Conservation (phyloP, 805 yeast species). For the Metschnikowia arizonensis region DNA sequence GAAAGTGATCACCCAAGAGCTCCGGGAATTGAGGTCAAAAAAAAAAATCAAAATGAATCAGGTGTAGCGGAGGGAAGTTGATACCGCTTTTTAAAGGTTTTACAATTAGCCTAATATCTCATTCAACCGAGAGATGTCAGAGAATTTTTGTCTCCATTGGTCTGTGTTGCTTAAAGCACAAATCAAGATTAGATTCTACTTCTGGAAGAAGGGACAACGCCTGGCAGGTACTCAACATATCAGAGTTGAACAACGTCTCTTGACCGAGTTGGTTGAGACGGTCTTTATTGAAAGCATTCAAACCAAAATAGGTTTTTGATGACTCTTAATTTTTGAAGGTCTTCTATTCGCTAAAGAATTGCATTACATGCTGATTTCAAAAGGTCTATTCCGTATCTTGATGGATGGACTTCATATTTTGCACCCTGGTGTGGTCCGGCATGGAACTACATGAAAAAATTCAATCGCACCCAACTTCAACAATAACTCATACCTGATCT, state of each 20-base stretch:
- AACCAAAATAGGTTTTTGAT: background rate
- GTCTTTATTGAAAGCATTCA: too few relatives aligned
- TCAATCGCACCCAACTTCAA: slow-evolving; percentile 4
- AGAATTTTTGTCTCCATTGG: too few relatives aligned
- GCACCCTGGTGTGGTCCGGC: slow-evolving; percentile 5
- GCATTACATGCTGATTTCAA: too few relatives aligned
- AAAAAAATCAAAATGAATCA: background rate
- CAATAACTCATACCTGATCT: slow-evolving; percentile 3
- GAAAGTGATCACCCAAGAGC: background rate
- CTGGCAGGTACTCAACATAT: too few relatives aligned
- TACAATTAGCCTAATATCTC: background rate
- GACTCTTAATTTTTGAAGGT: too few relatives aligned
- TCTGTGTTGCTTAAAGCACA: too few relatives aligned
- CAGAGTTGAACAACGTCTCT: too few relatives aligned
- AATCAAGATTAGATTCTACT: too few relatives aligned
- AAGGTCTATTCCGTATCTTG: background rate
- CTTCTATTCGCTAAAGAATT: too few relatives aligned
- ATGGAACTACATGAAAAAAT: slow-evolving; percentile 1
- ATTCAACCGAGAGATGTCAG: too few relatives aligned
- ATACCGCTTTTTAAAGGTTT: background rate
- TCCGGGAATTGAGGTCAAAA: background rate
- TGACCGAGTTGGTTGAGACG: too few relatives aligned
- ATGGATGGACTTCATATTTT: background rate
- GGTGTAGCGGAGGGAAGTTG: background rate
- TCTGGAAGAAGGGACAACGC: too few relatives aligned